Base-by-base conservation (phyloP, 345 rosid genomes). In the Aquilaria yunnanensis region DNA sequence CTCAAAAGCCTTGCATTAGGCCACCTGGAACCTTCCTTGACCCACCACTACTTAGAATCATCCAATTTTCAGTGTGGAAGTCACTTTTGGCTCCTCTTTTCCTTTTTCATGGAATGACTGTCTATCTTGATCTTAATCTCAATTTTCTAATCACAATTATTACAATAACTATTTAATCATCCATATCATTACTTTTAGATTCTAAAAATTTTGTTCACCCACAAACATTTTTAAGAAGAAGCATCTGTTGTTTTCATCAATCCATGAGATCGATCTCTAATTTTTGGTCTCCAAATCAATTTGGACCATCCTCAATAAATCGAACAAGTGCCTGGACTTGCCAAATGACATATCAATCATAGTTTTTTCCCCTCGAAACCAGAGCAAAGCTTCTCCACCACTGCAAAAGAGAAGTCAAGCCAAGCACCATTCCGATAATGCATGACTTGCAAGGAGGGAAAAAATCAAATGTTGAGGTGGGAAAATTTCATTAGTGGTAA, bases 241-340 rank as follows among this genome's bases (percentile, higher is more conserved):
- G 43, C 85, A 78, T 23, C 62, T 68, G 4, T 70, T 80, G 3
- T 63, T 64, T 52, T 51, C 78, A 51, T 83, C 83, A 11, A 80
- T 74, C 85, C 88, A 83, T 13, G 83, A 75, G 47, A 80, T 70
- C 47, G 81, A 78, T 46, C 81, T 43, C 32, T 51, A 68, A 41
- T 41, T 59, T 13, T 72, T 78, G 6, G 75, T 70, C 33, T 45
- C 73, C n/a, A 68, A 72, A 53, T 78, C 77, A 46, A 72, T 68
- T 67, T 76, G 80, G 51, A 76, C 0, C 88, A 80, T 76, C 46
- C 78, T 66, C 54, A 64, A 45, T 30, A 83, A 76, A 65, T 83
- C 85, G 43, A 83, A 76, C 16, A 78, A 6, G 59, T 72, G 78
- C 65, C 69, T 68, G 16, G 75, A 57, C 23, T 67, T 81, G 64